These are phyloP conservation scores for Cucumis hystrix DNA, from an alignment of 306 rosid genomes.

Conservation along the genomic window DNA sequence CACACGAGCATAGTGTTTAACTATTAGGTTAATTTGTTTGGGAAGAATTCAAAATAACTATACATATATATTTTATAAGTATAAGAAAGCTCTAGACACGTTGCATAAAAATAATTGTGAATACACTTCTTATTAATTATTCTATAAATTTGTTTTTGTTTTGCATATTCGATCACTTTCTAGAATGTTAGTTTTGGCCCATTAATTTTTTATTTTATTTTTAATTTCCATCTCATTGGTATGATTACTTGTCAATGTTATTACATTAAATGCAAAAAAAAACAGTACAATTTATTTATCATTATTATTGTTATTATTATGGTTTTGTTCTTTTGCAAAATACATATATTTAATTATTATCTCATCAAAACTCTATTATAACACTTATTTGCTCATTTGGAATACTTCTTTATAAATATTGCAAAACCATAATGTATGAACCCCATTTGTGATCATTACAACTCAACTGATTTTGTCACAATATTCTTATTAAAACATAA, in stretches of 20 bases:
- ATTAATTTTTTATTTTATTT: background rate
- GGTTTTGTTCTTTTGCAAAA: background rate
- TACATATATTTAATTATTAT: background rate
- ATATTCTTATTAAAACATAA: too few species aligned
- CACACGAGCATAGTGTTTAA: too few species aligned
- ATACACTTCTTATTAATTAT: background rate
- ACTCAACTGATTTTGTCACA: too few species aligned
- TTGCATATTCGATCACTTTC: background rate
- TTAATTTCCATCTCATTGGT: background rate
- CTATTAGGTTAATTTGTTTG: too few species aligned
- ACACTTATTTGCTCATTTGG: too few species aligned
- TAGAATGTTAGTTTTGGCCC: background rate
- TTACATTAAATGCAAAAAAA: background rate
- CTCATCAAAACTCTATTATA: background rate
- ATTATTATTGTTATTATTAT: background rate
- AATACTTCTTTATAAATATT: too few species aligned
- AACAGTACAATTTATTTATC: background rate
- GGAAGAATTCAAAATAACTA: background rate
- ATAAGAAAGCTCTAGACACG: background rate
- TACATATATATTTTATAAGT: background rate
- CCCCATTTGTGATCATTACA: too few species aligned
- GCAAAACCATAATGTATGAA: too few species aligned
- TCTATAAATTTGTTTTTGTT: background rate
- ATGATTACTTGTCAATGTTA: background rate
- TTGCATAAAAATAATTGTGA: background rate